Conservation (phyloP, 306 rosid species). For the Corylus heterophylla region DNA sequence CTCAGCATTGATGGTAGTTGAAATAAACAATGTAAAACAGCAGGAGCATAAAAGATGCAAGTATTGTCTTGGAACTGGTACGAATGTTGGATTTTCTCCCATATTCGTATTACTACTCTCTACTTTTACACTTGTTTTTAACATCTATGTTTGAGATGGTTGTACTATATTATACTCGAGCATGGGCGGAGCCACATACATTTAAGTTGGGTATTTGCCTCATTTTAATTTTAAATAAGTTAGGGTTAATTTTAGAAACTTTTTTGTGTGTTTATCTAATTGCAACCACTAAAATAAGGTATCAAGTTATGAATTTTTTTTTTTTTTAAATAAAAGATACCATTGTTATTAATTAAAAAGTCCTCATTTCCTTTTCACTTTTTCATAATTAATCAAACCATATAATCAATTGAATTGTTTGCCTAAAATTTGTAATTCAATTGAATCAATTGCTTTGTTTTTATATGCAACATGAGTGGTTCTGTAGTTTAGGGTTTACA, state of each 20-base stretch:
- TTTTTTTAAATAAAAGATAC: background rate
- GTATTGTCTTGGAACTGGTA: constrained; percentile 98
- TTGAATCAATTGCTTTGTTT: background rate
- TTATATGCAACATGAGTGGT: too few species aligned
- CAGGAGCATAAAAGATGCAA: constrained; percentile 98
- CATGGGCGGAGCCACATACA: background rate
- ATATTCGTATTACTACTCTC: background rate
- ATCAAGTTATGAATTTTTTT: background rate
- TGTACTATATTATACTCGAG: background rate
- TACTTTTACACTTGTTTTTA: background rate
- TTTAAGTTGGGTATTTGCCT: background rate
- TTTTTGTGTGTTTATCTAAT: background rate
- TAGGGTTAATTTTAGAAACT: background rate
- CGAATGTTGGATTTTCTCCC: constrained; percentile 12
- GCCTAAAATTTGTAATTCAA: background rate
- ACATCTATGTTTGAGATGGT: constrained; percentile 13
- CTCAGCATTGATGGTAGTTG: constrained; percentile 96
- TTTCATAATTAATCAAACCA: background rate
- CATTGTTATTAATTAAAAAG: background rate
- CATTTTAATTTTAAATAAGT: background rate
- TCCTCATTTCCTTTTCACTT: background rate
- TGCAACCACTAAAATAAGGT: background rate
- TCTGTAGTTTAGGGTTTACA: too few species aligned
- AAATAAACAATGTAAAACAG: constrained; percentile 88
- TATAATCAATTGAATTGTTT: too few species aligned